phyloP scores from a whole-genome alignment of 805 yeast genomes.

The Starmerella floricola region DNA sequence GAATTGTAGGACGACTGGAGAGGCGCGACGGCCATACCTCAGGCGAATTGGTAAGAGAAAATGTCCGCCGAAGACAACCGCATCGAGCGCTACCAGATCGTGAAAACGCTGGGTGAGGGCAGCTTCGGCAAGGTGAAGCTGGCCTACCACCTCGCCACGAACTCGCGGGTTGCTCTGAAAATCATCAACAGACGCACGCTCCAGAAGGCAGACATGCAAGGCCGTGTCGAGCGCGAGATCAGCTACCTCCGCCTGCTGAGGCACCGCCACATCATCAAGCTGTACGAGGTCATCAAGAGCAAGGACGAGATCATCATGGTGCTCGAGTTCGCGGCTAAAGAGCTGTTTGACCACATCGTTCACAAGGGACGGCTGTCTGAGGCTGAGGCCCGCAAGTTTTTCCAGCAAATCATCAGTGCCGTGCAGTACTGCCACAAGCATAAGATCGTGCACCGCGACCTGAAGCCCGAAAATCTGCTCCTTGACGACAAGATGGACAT shows the following conservation, averaged over 20 bases:
- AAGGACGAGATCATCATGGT: constrained; percentile 96
- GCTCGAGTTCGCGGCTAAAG: constrained; percentile 93
- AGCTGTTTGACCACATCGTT: constrained; percentile 86
- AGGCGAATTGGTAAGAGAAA: not conserved
- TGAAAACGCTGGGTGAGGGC: constrained; percentile 89
- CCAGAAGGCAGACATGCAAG: constrained; percentile 95
- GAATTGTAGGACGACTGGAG: too few relatives aligned
- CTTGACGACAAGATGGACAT: constrained; percentile 84
- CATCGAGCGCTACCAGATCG: constrained; percentile 86
- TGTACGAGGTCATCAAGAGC: constrained; percentile 89
- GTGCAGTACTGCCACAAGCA: constrained; percentile 94
- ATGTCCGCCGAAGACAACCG: constrained; percentile 27
- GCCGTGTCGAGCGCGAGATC: constrained; percentile 88
- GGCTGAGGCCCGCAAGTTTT: constrained; percentile 80
- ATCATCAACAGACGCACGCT: constrained; percentile 84
- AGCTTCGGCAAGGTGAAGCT: constrained; percentile 92
- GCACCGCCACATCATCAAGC: constrained; percentile 92
- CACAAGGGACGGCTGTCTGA: constrained; percentile 90
- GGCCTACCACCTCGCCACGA: constrained; percentile 80
- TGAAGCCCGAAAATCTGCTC: constrained; percentile 87
- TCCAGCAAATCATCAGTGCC: constrained; percentile 93
- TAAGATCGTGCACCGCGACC: constrained; percentile 90
- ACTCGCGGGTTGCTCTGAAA: constrained; percentile 83
- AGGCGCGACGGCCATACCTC: not conserved
- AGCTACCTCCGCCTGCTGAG: constrained; percentile 75